Evolutionary conservation across 2,329 filamentous ascomycete genomes (phyloP), one percentile per base, ranked within the genome.

Genomic region (Xylariomycetidae sp.): DNA sequence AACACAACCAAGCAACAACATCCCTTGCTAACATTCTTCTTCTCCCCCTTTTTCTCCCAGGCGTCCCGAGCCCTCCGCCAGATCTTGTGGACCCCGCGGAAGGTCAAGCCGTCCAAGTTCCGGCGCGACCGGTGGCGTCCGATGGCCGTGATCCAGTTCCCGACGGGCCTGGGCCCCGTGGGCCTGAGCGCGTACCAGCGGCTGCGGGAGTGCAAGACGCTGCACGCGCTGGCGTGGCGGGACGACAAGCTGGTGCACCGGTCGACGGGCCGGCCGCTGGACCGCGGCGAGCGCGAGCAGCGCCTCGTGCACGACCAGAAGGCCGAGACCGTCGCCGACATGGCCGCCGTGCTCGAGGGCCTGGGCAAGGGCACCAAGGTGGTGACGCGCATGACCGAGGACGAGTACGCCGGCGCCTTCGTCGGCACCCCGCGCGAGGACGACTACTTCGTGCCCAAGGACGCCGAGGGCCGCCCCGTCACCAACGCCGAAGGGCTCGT

Each of bases 101-200:
- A 85, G 59, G 69, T 74, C 29, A 72, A 75, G 44, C 78, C 78
- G 3, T 56, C 70, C 34, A 76, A 74, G 49, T 62, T 84, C 25
- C 77, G 80, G 38, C 81, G 78, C 57, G 80, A 85, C 62, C 75
- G 78, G 59, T 84, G 81, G 80, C 62, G 63, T 20, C 74, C 75
- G 6, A 61, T 83, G 49, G 77, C 77, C 31, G 59, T 70, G 42
- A 73, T 84, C 40, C 62, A 70, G 50, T 78, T 85, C 53, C 69
- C 69, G 27, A 40, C 58, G 27, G 72, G 70, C 27, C 59, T 64
- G 25, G 72, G 70, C 38, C 53, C 61, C 16, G 62, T 79, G 11
- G 80, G 80, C 16, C 72, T 72, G 18, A 73, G 67, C 32, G 73
- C 76, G 27, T 82, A 67, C 58, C 74, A 78, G 48, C 77, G 74